Conservation (phyloP, 345 rosid species). For the Trapa incisa region DNA sequence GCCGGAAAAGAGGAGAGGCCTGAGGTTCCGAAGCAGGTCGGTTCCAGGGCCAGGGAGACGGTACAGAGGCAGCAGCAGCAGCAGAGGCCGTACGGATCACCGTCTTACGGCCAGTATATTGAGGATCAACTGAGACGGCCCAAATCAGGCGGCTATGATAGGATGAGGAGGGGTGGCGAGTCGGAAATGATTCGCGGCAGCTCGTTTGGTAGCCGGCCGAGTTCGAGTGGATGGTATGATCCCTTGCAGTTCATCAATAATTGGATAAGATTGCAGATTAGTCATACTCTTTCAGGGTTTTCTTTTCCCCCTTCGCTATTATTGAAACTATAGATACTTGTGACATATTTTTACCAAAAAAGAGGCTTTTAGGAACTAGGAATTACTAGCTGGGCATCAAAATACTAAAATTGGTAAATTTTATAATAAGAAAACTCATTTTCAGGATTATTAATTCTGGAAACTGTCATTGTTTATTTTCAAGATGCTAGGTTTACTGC, state of each 20-base stretch:
- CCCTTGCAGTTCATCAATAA: not conserved
- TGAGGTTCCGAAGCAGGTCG: conserved; percentile 14
- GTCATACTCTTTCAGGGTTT: too few species aligned
- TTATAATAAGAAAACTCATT: not conserved
- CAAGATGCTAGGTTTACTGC: not conserved
- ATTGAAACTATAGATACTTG: too few species aligned
- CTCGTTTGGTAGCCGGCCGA: conserved; percentile 55
- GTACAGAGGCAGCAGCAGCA: conserved; percentile 13
- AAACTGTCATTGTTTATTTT: not conserved
- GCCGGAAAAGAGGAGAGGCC: conserved; percentile 50
- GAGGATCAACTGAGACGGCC: conserved; percentile 37
- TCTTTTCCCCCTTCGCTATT: too few species aligned
- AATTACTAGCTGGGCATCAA: not conserved
- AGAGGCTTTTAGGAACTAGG: not conserved
- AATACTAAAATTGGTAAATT: not conserved
- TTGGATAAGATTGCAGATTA: too few species aligned
- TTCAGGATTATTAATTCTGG: not conserved
- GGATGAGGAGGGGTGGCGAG: conserved; percentile 25
- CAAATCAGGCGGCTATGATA: conserved; percentile 55
- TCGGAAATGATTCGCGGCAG: conserved; percentile 39
- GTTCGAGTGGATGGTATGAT: conserved; percentile 50
- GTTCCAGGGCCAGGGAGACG: conserved; percentile 12
- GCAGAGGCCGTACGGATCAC: conserved; percentile 26
- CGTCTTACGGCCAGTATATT: conserved; percentile 23
- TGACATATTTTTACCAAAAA: too few species aligned